Evolutionary conservation across 2,329 filamentous ascomycete species (phyloP), one percentile per base, ranked within the genome.

Genomic region (Fusarium lateritium): DNA sequence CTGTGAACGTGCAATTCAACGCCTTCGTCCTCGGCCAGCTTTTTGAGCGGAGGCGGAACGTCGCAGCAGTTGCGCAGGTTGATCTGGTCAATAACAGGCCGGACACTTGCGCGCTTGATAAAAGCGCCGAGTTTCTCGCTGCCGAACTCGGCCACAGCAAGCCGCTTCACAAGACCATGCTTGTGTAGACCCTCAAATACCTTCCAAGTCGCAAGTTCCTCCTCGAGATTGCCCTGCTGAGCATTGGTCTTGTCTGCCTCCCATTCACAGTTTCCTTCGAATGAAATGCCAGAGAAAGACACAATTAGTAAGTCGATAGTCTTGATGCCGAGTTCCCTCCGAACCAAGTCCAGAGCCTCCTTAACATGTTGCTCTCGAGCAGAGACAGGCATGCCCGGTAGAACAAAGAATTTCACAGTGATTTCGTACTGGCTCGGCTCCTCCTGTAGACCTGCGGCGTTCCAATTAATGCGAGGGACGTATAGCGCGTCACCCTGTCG

Each of bases 61-160:
- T 94, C 95, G 81, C 96, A 99, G 83, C 95, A 98, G 80, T 98
- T 93, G 73, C 93, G 91, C 51, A 97, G 88, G 78, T 98, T 98
- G 84, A 99, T 97, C 85, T 99, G 96, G 79, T 98, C 90, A 40
- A 98, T 95, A 21, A 88, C 87, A 1, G 96, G 96, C 71, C 88
- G 88, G 63, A 97, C 84, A 40, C 83, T 84, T 22, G 93, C 91
- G 65, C 88, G 84, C 42, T 88, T 84, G 26, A 98, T 83, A 74
- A 99, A 94, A 15, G 88, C 88, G n/a, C 86, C 82, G 38, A 99
- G 83, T 74, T 96, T 91, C 73, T 94, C 90, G 72, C 90, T 93
- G 56, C 95, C 94, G 77, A 98, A 98, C 79, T 99, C 96, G 50
- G 96, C 90, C 26, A 98, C 87, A 2, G 96, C 96, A 11, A 99